Conservation (phyloP, 1,284 basidiomycete species). For the Cystobasidiaceae sp. region DNA sequence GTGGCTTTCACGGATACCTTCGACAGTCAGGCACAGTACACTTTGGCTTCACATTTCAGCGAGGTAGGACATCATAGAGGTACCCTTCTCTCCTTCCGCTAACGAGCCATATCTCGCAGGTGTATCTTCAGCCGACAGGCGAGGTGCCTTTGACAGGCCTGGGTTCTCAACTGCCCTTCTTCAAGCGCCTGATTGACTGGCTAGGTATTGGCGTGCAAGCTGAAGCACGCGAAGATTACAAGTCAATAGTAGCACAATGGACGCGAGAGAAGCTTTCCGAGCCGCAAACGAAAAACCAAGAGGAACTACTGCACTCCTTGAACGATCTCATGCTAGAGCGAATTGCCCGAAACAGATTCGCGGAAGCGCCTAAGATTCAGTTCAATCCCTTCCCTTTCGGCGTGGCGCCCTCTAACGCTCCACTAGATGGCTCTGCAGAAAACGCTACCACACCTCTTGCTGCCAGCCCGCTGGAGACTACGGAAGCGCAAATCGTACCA, state of each 20-base stretch:
- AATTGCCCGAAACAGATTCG: conserved; percentile 41
- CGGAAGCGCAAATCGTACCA: neutral
- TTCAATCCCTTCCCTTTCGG: conserved; percentile 11
- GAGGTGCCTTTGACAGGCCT: conserved; percentile 48
- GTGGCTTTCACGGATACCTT: conserved; percentile 50
- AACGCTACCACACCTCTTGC: neutral
- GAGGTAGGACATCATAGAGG: conserved; percentile 37
- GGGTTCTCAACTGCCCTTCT: conserved; percentile 41
- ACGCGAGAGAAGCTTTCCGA: conserved; percentile 40
- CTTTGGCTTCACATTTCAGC: conserved; percentile 47
- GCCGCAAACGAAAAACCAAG: conserved; percentile 43
- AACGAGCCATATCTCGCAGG: conserved; percentile 6
- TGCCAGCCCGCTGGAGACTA: neutral
- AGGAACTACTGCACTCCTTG: conserved; percentile 40
- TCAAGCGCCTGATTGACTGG: conserved; percentile 47
- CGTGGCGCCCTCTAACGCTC: neutral
- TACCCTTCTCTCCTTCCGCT: neutral
- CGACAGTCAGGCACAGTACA: conserved; percentile 46
- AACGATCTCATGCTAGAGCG: conserved; percentile 42
- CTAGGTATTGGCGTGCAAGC: conserved; percentile 49
- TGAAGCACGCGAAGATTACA: conserved; percentile 49
- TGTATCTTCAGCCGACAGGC: conserved; percentile 49
- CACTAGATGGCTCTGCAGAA: neutral
- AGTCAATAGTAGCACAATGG: conserved; percentile 42
- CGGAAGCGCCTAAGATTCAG: conserved; percentile 21